Percentiles rank a stretch among this genome's conserved stretches.
These are phyloP conservation scores for Saturnispora dispora DNA, from an alignment of 805 yeast genomes.

Conservation along the genomic window DNA sequence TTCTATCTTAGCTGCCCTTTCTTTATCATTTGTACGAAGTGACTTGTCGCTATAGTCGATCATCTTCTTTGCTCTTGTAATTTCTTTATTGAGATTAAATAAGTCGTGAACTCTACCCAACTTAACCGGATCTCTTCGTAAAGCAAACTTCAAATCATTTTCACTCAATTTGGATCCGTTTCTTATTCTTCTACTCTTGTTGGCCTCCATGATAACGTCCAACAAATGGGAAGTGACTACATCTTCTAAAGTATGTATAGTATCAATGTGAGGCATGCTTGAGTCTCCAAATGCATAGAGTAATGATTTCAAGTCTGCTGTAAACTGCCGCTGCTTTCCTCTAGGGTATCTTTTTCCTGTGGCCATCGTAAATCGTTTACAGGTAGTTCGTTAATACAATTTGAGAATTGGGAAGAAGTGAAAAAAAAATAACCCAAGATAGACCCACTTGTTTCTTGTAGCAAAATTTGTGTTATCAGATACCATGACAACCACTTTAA, in stretches of 20 bases:
- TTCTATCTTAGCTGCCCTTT: conserved; percentile 11
- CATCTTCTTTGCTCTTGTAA: conserved; percentile 56
- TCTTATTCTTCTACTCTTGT: conserved; percentile 42
- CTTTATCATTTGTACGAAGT: conserved; percentile 15
- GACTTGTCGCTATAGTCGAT: conserved; percentile 55
- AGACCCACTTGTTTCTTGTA: not conserved
- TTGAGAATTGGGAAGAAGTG: not conserved
- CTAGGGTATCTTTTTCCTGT: conserved; percentile 13
- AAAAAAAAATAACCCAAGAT: not conserved
- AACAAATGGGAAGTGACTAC: conserved; percentile 53
- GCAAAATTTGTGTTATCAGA: not conserved
- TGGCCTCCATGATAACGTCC: conserved; percentile 43
- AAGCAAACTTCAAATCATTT: conserved; percentile 64
- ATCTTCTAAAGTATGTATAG: conserved; percentile 60
- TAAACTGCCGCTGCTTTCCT: conserved; percentile 24
- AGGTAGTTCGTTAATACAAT: not conserved
- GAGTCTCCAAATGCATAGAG: conserved; percentile 70
- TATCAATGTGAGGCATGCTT: conserved; percentile 55
- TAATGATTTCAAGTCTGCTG: conserved; percentile 42
- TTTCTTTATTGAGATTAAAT: conserved; percentile 48
- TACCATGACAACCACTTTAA: not conserved
- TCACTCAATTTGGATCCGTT: conserved; percentile 53
- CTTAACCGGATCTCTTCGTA: conserved; percentile 57
- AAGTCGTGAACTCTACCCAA: conserved; percentile 63
- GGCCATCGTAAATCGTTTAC: conserved; percentile 6